A percentile compares a stretch with the other conserved stretches of the same genome.
Conservation (phyloP, 2,329 filamentous ascomycete species). For the Colletotrichum coccodes region DNA sequence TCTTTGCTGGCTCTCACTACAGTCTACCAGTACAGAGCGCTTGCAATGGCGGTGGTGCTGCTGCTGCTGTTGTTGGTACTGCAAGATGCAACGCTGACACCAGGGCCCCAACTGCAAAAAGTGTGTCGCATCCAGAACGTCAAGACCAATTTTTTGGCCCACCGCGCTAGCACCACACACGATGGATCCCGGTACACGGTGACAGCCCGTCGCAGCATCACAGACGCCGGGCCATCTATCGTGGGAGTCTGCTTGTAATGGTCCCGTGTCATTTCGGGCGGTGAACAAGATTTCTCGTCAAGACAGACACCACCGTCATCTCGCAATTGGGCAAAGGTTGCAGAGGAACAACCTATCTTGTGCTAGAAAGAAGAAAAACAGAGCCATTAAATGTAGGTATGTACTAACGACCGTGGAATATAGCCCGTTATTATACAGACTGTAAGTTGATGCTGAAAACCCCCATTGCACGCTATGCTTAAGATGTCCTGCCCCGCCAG, state of each 20-base stretch:
- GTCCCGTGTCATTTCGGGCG: slow-evolving; percentile 8
- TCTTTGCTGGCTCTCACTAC: no score
- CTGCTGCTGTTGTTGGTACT: background rate
- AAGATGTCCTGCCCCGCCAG: slow-evolving; percentile 36
- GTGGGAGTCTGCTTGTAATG: background rate
- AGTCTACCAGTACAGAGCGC: no score
- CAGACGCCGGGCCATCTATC: slow-evolving; percentile 2
- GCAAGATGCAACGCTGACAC: background rate
- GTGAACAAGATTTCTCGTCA: slow-evolving; percentile 4
- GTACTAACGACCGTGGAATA: slow-evolving; percentile 35
- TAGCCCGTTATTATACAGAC: slow-evolving; percentile 37
- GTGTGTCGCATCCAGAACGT: no score
- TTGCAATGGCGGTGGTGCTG: background rate
- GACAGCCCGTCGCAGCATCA: slow-evolving; percentile 8
- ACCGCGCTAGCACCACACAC: background rate
- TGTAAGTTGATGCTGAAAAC: slow-evolving; percentile 38
- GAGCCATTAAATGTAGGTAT: slow-evolving; percentile 33
- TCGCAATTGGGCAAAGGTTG: background rate
- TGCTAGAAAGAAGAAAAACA: background rate
- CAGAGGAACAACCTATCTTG: background rate
- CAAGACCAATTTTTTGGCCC: background rate
- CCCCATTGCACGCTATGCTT: slow-evolving; percentile 42
- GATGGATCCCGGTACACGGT: slow-evolving; percentile 8
- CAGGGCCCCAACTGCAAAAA: background rate
- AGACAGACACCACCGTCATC: background rate